Evolutionary conservation across 768 basidiomycete genomes (phyloP).

Genomic region (Pilatotrama ljubarskyi): DNA sequence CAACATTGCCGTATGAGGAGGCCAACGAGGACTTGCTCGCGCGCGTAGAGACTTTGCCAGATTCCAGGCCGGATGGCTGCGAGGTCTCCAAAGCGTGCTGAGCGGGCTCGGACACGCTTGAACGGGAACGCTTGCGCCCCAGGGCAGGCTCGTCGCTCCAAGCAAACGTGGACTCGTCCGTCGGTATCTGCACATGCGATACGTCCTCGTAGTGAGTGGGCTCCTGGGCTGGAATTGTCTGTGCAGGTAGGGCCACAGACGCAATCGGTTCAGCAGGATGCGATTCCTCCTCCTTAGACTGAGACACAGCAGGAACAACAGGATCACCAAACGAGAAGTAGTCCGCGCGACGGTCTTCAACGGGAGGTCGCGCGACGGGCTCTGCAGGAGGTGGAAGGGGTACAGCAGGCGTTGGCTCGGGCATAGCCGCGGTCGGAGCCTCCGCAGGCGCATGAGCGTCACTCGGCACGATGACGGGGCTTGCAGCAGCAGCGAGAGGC

Average conservation of each 20-base stretch:
- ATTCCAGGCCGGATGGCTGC: not conserved
- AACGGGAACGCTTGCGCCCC: constrained; percentile 12
- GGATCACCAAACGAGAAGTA: constrained; percentile 27
- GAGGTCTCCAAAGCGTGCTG: not conserved
- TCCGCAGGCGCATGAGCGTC: not conserved
- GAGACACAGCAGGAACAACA: constrained; percentile 19
- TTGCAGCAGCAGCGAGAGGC: not conserved
- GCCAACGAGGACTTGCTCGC: constrained; percentile 29
- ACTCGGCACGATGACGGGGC: constrained; percentile 1
- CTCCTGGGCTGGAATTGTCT: constrained; percentile 23
- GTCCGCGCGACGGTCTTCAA: constrained; percentile 22
- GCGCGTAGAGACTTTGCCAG: constrained; percentile 20
- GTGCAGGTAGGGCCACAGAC: constrained; percentile 18
- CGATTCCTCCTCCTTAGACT: not conserved
- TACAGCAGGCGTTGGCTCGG: not conserved
- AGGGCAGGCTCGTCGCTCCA: constrained; percentile 25
- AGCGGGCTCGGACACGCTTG: constrained; percentile 14
- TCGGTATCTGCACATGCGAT: constrained; percentile 23
- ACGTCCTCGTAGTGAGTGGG: constrained; percentile 9
- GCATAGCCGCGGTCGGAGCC: not conserved
- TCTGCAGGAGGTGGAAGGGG: constrained; percentile 1
- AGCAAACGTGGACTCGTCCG: constrained; percentile 24
- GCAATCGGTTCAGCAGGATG: not conserved
- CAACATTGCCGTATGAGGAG: constrained; percentile 29
- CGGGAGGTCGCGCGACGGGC: not conserved